Conservation (phyloP, 805 yeast species). For the Dipodascus geniculatus region DNA sequence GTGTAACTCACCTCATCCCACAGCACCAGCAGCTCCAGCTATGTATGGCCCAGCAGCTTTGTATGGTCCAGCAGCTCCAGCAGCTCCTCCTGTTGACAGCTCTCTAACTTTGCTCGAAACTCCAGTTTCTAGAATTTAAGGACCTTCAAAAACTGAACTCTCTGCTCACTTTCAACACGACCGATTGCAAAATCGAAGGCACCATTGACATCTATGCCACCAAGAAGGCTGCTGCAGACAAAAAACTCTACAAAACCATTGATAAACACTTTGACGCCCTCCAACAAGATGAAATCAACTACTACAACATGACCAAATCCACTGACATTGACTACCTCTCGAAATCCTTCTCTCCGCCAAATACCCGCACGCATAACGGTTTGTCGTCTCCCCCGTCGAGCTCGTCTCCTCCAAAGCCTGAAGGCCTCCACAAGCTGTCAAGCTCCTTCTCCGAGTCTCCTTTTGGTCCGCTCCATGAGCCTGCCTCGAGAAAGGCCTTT, state of each 20-base stretch:
- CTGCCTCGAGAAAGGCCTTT: constrained; percentile 80
- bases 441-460: constrained; percentile 36
- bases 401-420: constrained; percentile 5
- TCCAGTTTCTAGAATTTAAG: constrained; percentile 78
- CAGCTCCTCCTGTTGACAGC: too few species aligned
- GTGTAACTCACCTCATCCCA: background rate
- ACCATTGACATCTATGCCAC: constrained; percentile 92
- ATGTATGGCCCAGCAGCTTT: too few species aligned
- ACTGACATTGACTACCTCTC: constrained; percentile 8
- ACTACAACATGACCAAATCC: constrained; percentile 11
- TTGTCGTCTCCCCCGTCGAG: constrained; percentile 19
- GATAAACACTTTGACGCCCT: constrained; percentile 63
- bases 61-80: too few species aligned
- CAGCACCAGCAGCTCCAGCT: background rate
- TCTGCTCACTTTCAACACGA: constrained; percentile 65
- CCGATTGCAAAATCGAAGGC: constrained; percentile 68
- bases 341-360: constrained; percentile 17
- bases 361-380: constrained; percentile 9
- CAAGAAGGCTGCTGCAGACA: constrained; percentile 82
- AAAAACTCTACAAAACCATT: constrained; percentile 76
- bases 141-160: constrained; percentile 89
- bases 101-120: too few species aligned
- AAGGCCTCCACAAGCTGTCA: constrained; percentile 9
- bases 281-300: constrained; percentile 12
- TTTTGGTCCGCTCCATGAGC: constrained; percentile 81